Conservation (phyloP, 495 filamentous ascomycete species). For the Podospora pseudoanserina region DNA sequence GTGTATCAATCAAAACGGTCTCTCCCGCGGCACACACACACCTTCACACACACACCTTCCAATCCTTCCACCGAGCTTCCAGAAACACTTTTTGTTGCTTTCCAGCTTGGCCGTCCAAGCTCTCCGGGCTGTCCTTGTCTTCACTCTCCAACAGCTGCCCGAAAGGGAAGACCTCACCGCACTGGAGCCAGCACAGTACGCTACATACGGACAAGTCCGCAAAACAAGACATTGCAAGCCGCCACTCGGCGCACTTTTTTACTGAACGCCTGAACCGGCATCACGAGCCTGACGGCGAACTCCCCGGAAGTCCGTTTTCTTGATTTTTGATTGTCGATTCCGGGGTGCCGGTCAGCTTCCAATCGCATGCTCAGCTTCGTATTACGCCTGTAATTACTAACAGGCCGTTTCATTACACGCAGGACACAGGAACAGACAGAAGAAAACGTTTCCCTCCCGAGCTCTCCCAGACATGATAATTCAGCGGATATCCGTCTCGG, state of each 20-base stretch:
- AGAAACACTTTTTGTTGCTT: background rate
- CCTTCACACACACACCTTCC: background rate
- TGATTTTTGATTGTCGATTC: background rate
- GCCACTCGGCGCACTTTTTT: too few species aligned
- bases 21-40: background rate
- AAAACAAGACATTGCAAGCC: background rate
- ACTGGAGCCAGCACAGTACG: too few species aligned
- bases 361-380: background rate
- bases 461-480: background rate
- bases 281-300: background rate
- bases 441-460: background rate
- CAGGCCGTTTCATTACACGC: background rate
- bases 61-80: conserved; percentile 4
- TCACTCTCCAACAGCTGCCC: background rate
- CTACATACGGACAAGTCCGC: background rate
- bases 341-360: background rate
- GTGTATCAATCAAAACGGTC: background rate
- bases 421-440: background rate
- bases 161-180: background rate
- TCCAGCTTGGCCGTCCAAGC: background rate
- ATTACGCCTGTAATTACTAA: background rate
- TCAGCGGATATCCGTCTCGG: conserved; percentile 10
- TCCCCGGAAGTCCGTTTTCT: background rate
- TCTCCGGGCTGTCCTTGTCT: background rate
- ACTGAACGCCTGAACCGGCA: background rate